phyloP scores from a whole-genome alignment of 305 asterid species.

The Fraxinus sp. region DNA sequence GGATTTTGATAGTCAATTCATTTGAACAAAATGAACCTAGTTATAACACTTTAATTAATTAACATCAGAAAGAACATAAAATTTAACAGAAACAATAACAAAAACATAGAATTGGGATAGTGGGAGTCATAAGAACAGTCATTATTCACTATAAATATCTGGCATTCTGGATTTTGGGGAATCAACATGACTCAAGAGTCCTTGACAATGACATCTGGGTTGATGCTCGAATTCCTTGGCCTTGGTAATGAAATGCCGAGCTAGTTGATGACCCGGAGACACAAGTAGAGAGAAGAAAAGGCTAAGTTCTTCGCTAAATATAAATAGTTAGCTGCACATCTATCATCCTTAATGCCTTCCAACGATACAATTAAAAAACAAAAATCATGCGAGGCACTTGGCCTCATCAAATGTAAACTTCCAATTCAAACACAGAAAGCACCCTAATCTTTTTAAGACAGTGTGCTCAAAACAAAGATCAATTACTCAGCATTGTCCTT shows the following conservation, averaged over 20 bases:
- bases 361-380: background rate
- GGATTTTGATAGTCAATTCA: background rate
- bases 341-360: background rate
- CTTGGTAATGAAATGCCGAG: background rate
- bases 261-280: background rate
- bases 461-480: background rate
- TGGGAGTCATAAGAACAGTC: background rate
- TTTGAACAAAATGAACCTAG: background rate
- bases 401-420: background rate
- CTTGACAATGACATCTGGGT: background rate
- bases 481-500: background rate
- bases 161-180: background rate
- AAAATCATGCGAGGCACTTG: background rate
- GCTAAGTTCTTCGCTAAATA: background rate
- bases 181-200: background rate
- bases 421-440: background rate
- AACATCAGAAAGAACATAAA: background rate
- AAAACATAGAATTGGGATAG: background rate
- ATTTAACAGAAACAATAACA: background rate
- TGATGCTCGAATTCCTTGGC: background rate
- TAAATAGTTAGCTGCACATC: background rate
- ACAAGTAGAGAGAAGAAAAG: background rate
- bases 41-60: background rate
- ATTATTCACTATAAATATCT: background rate
- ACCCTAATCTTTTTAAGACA: background rate